Evolutionary conservation across 1,284 basidiomycete species (phyloP), one percentile per base, ranked within the genome.

Genomic region (Apiotrichum laibachii): DNA sequence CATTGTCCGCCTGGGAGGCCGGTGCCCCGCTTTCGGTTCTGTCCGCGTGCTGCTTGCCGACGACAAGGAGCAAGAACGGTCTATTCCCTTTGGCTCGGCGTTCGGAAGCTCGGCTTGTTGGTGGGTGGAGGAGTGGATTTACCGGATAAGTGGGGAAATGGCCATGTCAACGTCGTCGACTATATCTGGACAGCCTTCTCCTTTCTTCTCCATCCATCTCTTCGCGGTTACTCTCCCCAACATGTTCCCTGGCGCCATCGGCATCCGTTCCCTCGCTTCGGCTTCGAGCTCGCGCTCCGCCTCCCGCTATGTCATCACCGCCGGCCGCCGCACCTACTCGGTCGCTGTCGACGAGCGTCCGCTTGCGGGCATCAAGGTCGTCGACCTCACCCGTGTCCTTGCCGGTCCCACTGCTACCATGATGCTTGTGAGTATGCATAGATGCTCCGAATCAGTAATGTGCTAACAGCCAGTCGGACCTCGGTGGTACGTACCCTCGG

Each of bases 381-480:
- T 96, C 21, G 92, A 96, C 77, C 80, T 95, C 53, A 92, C 92
- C 13, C 84, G 92, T 42, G 88, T 96, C 1, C 81, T 96, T 48
- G 93, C 92, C 21, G 93, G 92, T 0, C 92, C 92, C 15, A 90
- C 88, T 8, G 85, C 87, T 33, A 92, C 93, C 2, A 92, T 95
- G 91, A 82, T 93, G 60, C 82, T 94, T 19, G 91, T 35, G 90
- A 93, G 79, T 80, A 91, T 22, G 3, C 4, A 31, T 31, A 7
- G 26, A 31, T 31, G 26, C 26, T 31, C 26, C 26, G 26, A 16
- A 16, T 50, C 47, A 18, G 44, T 18, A n/a, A 2, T 35, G 9
- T 9, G n/a, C 62, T 53, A 26, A 62, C 58, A 43, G 39, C 18
- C 55, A 72, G 66, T 61, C 65, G 57, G 68, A 72, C 50, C 58